These are phyloP conservation scores for Stephanodiscus triporus DNA, from an alignment of 108 stramenopile genomes.

Conservation along the genomic window DNA sequence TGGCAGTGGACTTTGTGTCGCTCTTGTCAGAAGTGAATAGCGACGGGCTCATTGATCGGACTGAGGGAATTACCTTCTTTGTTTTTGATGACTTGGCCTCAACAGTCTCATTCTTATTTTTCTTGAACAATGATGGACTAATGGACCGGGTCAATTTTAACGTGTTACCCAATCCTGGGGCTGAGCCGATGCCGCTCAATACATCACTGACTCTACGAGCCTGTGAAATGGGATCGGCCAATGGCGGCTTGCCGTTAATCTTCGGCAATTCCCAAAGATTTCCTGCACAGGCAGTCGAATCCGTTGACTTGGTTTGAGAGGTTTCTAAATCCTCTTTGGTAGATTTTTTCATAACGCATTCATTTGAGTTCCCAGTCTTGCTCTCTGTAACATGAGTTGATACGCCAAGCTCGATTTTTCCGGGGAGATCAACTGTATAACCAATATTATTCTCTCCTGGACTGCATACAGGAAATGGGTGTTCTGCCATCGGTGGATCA, in stretches of 20 bases:
- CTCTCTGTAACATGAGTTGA: too few relatives aligned
- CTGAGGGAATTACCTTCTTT: neutral
- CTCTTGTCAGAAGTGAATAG: neutral
- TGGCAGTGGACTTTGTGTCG: neutral
- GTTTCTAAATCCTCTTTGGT: neutral
- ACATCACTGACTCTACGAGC: neutral
- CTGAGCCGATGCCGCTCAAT: neutral
- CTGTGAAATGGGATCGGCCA: neutral
- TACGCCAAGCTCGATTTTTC: neutral
- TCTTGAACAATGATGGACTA: conserved; percentile 12
- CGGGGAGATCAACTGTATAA: neutral
- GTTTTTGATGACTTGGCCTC: neutral
- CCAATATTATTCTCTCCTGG: neutral
- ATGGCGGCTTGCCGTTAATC: neutral
- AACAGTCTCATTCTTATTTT: neutral
- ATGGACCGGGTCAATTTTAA: neutral
- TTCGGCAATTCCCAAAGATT: neutral
- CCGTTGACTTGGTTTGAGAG: conserved; percentile 1
- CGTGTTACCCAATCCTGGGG: neutral
- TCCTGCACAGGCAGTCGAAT: neutral
- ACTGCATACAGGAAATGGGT: conserved; percentile 3
- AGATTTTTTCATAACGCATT: neutral
- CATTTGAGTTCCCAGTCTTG: too few relatives aligned
- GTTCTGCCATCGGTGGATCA: neutral
- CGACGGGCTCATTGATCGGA: conserved; percentile 8